Evolutionary conservation across 306 rosid species (phyloP), one percentile per base, ranked within the genome.

Genomic region (Prunus dulcis): DNA sequence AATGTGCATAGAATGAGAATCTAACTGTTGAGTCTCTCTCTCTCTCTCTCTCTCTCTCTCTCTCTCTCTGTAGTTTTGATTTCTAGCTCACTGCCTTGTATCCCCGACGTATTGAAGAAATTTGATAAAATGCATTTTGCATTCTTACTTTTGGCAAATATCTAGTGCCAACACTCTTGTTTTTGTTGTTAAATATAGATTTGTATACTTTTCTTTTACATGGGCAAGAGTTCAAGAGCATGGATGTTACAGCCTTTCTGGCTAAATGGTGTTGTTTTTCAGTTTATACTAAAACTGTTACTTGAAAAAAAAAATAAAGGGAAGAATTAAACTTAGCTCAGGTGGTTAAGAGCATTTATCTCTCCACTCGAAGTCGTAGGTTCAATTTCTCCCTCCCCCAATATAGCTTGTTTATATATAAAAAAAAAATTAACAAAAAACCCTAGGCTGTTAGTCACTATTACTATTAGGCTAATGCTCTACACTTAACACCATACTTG

Each of bases 1-100:
- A 17, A 57, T 80, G 79, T 71, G 61, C 46, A 53, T 20, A 53
- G 61, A 73, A 61, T 66, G 22, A 65, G 45, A 73, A 69, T 68
- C 28, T 38, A 83, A 60, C 71, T 18, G 4, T 51, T 34, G 5
- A 12, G 14, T 46, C 55, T 23, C 30, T 46, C 55, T 46, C 72
- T 28, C 72, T 57, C 63, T 66, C 6, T 13, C 20, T 46, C 55
- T 46, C 30, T 46, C 55, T 46, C 71, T 28, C 72, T 57, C 63
- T 66, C 6, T 12, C n/a, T 1, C 60, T 55, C 61, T 5, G 18
- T 14, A 51, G 58, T 22, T 49, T 47, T 14, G 14, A 55, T 23
- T 55, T 55, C 38, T 4, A 34, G 23, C 0, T 10, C 20, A 15
- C 25, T 28, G 58, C 56, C 41, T 74, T 32, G 46, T 49, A 62